Percentiles rank a stretch among this genome's conserved stretches.
Evolutionary conservation across 176 grass and related monocot species (phyloP).

Genomic region (Hordeum vulgare): MorexV3_pseudomolecules_assembly NC_058524.1:34341960-34342459

Average conservation of each 20-base stretch:
- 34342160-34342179: not conserved
- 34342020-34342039: slow-evolving; percentile 33
- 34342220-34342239: slow-evolving; percentile 12
- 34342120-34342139: slow-evolving; percentile 33
- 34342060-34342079: slow-evolving; percentile 28
- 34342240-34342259: not conserved
- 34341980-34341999: slow-evolving; percentile 67
- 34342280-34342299: not conserved
- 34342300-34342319: slow-evolving; percentile 10
- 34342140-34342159: not conserved
- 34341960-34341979: slow-evolving; percentile 54
- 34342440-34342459: not conserved
- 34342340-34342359: slow-evolving; percentile 19
- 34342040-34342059: slow-evolving; percentile 48
- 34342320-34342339: not conserved
- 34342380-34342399: not conserved
- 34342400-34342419: not conserved
- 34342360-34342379: slow-evolving; percentile 25
- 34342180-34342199: not conserved
- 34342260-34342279: slow-evolving; percentile 24
- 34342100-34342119: slow-evolving; percentile 29
- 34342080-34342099: slow-evolving; percentile 2
- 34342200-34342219: not conserved
- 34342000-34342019: slow-evolving; percentile 56
- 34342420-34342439: not conserved